These are phyloP conservation scores for Pisolithus marmoratus DNA, from an alignment of 768 basidiomycete species.

Conservation along the genomic window DNA sequence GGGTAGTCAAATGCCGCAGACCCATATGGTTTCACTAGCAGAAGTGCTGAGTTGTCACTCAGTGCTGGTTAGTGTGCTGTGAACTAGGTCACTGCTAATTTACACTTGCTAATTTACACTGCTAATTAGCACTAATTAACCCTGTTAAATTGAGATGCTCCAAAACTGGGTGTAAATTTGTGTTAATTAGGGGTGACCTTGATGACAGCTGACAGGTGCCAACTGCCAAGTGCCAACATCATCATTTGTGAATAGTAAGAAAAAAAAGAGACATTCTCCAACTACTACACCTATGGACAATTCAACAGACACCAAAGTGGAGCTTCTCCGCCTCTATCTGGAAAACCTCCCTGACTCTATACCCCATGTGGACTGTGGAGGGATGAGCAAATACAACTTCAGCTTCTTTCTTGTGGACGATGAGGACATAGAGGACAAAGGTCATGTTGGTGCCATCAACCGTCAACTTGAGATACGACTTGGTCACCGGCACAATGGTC, in stretches of 20 bases:
- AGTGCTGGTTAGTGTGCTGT: not conserved
- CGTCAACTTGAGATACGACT: conserved; percentile 2
- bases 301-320: not conserved
- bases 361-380: not conserved
- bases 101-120: not conserved
- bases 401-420: not conserved
- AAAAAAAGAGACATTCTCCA: no score
- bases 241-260: no score
- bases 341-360: not conserved
- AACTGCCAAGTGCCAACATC: no score
- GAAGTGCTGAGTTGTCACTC: no score
- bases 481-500: conserved; percentile 2
- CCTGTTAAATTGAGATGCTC: not conserved
- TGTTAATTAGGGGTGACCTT: not conserved
- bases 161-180: not conserved
- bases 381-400: not conserved
- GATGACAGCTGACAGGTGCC: no score
- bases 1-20: no score
- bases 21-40: no score
- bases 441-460: conserved; percentile 1
- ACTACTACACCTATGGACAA: not conserved
- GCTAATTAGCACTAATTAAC: not conserved
- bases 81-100: not conserved
- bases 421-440: not conserved
- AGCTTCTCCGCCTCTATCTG: not conserved